These are phyloP conservation scores for Starmerella scarabaei DNA, from an alignment of 805 yeast genomes.

Conservation along the genomic window DNA sequence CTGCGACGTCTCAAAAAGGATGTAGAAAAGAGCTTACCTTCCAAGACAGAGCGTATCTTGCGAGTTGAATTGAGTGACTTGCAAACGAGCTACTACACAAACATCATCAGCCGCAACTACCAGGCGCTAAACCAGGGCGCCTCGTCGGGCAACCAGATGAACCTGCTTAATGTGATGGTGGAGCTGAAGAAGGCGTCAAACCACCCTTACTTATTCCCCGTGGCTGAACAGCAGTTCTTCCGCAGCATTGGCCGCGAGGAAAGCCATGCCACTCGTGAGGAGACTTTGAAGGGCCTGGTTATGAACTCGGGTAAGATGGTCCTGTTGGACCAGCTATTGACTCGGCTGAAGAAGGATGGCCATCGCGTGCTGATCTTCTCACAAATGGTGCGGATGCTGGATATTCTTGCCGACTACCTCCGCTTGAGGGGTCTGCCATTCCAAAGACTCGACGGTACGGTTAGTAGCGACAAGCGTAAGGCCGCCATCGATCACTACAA, in stretches of 20 bases:
- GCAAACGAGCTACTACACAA: conserved; percentile 90
- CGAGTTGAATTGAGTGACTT: conserved; percentile 90
- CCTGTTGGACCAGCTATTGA: conserved; percentile 72
- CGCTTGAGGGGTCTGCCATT: conserved; percentile 74
- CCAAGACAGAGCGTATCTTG: conserved; percentile 87
- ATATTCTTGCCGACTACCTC: conserved; percentile 85
- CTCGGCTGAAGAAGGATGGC: conserved; percentile 79
- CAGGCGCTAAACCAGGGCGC: conserved; percentile 79
- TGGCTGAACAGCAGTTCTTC: conserved; percentile 70
- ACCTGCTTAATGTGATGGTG: conserved; percentile 81
- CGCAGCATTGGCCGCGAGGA: conserved; percentile 42
- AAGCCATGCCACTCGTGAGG: conserved; percentile 52
- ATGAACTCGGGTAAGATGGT: conserved; percentile 99
- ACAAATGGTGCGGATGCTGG: conserved; percentile 95
- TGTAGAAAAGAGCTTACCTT: conserved; percentile 92
- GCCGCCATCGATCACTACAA: conserved; percentile 93
- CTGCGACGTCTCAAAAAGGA: conserved; percentile 89
- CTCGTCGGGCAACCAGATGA: conserved; percentile 62
- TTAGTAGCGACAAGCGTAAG: conserved; percentile 86
- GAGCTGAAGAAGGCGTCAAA: conserved; percentile 94
- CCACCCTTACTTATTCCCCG: conserved; percentile 90
- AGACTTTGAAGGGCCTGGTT: conserved; percentile 72
- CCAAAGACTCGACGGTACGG: conserved; percentile 93
- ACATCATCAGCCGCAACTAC: conserved; percentile 83
- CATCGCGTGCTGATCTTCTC: conserved; percentile 90